Evolutionary conservation across 768 basidiomycete species (phyloP).

Genomic region (Mycena leptocephala): DNA sequence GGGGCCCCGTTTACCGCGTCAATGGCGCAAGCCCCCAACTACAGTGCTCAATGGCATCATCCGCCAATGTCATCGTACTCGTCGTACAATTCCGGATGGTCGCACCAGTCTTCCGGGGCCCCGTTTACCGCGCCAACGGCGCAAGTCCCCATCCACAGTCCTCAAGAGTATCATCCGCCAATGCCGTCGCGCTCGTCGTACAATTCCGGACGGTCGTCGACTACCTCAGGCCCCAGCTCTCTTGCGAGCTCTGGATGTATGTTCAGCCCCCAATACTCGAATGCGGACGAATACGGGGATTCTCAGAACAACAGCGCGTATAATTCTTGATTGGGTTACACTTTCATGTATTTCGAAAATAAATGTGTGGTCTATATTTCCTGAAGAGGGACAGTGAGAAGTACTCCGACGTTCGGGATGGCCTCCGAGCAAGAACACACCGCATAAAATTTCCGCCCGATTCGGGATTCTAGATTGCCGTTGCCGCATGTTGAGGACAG

Average conservation of each 20-base stretch:
- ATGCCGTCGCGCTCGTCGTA: conserved; percentile 25
- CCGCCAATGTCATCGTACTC: too few relatives aligned
- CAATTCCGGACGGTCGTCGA: conserved; percentile 23
- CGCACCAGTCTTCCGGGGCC: conserved; percentile 14
- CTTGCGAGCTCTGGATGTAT: conserved; percentile 51
- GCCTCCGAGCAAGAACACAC: conserved; percentile 22
- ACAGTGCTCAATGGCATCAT: too few relatives aligned
- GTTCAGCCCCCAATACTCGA: conserved; percentile 60
- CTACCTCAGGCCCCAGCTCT: conserved; percentile 19
- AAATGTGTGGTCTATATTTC: conserved; percentile 11
- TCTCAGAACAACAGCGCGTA: conserved; percentile 42
- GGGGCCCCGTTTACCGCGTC: too few relatives aligned
- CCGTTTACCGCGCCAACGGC: background rate
- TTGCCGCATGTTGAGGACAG: conserved; percentile 28
- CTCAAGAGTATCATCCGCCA: conserved; percentile 30
- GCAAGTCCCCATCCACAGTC: conserved; percentile 4
- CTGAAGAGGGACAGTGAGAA: background rate
- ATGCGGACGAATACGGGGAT: conserved; percentile 56
- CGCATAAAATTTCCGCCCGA: conserved; percentile 26
- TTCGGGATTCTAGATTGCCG: conserved; percentile 26
- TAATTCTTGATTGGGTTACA: conserved; percentile 17
- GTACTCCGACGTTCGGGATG: background rate
- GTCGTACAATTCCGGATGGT: conserved; percentile 21
- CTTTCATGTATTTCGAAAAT: conserved; percentile 10
- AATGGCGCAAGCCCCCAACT: too few relatives aligned